These are phyloP conservation scores for Petunia hybrid DNA, from an alignment of 305 asterid genomes.

Conservation along the genomic window DNA sequence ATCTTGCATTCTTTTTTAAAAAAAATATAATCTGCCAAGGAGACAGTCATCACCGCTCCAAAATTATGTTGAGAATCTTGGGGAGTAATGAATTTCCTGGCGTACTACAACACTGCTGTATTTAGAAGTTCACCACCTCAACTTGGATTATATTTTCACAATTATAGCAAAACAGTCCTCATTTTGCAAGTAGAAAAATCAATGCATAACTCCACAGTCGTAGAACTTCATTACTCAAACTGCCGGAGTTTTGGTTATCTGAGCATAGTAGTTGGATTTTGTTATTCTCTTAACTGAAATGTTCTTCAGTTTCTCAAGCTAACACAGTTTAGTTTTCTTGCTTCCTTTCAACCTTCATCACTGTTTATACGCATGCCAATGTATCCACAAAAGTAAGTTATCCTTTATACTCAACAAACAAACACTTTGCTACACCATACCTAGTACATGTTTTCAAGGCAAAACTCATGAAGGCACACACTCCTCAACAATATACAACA, in stretches of 20 bases:
- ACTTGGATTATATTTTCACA: no score
- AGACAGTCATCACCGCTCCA: no score
- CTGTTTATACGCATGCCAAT: background rate
- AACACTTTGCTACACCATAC: conserved; percentile 5
- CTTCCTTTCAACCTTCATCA: background rate
- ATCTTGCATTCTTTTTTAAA: no score
- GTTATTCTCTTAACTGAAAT: background rate
- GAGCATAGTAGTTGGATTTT: background rate
- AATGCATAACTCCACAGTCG: no score
- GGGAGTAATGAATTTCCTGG: no score
- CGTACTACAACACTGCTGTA: no score
- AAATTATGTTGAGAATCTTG: no score
- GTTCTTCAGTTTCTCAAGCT: background rate
- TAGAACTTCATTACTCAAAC: no score
- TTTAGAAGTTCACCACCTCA: no score
- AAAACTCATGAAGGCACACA: conserved; percentile 12
- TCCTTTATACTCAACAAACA: conserved; percentile 16
- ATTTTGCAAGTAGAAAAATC: no score
- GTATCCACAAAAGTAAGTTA: background rate
- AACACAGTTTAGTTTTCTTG: background rate
- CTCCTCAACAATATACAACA: conserved; percentile 25
- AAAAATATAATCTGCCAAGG: no score
- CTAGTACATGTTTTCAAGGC: background rate
- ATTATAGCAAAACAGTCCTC: no score
- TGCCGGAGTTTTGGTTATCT: background rate